phyloP scores from a whole-genome alignment of 306 rosid genomes.

The Corylus avellana region DNA sequence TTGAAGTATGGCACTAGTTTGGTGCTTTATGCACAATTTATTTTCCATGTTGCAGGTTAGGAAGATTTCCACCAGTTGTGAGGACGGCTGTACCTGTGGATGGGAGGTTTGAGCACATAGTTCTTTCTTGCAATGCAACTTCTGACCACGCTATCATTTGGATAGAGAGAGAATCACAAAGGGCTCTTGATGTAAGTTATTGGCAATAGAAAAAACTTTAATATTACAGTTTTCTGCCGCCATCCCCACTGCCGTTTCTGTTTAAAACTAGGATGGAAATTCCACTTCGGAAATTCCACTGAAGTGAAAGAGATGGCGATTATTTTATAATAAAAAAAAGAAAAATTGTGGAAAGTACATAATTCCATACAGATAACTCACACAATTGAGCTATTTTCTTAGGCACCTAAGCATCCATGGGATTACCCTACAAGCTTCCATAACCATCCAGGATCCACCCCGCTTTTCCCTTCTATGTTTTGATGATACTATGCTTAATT shows the following conservation, averaged over 20 bases:
- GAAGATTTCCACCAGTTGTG: constrained; percentile 91
- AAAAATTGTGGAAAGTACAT: neutral
- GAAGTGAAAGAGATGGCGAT: neutral
- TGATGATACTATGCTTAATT: neutral
- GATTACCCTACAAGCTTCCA: constrained; percentile 1
- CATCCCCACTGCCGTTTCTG: neutral
- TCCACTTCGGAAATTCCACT: too few relatives aligned
- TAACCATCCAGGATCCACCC: neutral
- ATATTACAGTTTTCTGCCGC: neutral
- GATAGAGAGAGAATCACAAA: constrained; percentile 87
- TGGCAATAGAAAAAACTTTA: constrained; percentile 2
- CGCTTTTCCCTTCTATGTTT: neutral
- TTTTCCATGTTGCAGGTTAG: constrained; percentile 54
- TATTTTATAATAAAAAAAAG: neutral
- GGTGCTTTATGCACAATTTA: neutral
- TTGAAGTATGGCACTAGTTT: constrained; percentile 24
- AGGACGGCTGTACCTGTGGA: constrained; percentile 97
- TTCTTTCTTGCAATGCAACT: constrained; percentile 87
- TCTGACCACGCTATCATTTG: constrained; percentile 86
- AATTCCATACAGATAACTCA: neutral
- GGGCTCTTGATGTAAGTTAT: constrained; percentile 75
- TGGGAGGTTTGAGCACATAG: constrained; percentile 92
- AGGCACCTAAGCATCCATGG: neutral
- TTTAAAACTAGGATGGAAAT: neutral
- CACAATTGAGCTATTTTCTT: neutral